Conservation (phyloP, 768 basidiomycete genomes). For the Lyophyllum atratum region DNA sequence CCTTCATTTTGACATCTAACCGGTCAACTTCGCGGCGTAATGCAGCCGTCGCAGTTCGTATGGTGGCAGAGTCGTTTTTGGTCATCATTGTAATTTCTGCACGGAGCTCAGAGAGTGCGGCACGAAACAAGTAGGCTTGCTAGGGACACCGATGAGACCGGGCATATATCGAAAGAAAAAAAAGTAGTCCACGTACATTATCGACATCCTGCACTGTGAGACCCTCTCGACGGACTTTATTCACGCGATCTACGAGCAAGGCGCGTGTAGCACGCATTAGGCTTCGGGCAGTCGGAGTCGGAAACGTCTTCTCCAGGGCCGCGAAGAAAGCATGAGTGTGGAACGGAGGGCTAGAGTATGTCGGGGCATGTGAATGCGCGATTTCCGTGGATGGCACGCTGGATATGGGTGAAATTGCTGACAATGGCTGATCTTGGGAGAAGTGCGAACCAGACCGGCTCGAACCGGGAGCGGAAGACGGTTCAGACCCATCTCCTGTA, state of each 20-base stretch:
- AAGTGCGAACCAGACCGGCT: conserved; percentile 10
- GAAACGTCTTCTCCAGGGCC: conserved; percentile 73
- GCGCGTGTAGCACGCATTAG: conserved; percentile 86
- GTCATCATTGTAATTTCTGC: conserved; percentile 83
- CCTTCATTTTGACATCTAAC: conserved; percentile 89
- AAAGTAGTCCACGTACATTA: conserved; percentile 56
- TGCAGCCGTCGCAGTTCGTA: conserved; percentile 73
- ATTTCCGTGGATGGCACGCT: conserved; percentile 21
- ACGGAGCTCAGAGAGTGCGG: conserved; percentile 87
- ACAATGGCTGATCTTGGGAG: conserved; percentile 12
- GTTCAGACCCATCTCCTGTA: conserved; percentile 5
- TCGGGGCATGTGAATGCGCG: conserved; percentile 26
- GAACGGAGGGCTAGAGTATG: conserved; percentile 74
- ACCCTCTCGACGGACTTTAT: conserved; percentile 69
- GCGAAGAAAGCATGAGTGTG: conserved; percentile 79
- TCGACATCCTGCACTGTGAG: conserved; percentile 78
- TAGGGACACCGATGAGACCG: conserved; percentile 30
- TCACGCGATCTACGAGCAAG: conserved; percentile 74
- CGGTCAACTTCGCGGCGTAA: conserved; percentile 86
- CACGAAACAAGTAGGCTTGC: conserved; percentile 96
- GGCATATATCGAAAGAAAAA: neutral
- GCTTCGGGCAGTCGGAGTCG: conserved; percentile 70
- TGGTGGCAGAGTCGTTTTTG: conserved; percentile 82
- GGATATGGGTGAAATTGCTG: conserved; percentile 13
- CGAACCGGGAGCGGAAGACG: conserved; percentile 2